phyloP scores from a whole-genome alignment of 2,329 filamentous ascomycete species.

The Fusarium coffeatum region DNA sequence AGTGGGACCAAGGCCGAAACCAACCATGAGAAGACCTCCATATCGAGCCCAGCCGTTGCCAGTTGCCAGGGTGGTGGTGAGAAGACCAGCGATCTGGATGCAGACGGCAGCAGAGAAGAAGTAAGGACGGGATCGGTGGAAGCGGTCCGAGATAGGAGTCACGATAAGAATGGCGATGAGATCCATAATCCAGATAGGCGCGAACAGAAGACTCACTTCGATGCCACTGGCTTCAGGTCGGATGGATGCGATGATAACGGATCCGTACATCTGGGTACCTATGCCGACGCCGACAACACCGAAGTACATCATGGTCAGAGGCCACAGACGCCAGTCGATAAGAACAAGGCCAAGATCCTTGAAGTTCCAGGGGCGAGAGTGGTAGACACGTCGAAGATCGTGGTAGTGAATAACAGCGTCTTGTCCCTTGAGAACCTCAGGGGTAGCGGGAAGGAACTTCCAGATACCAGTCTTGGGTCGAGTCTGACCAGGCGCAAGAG shows the following conservation, averaged over 20 bases:
- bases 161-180: conserved; percentile 86
- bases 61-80: conserved; percentile 80
- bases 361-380: conserved; percentile 77
- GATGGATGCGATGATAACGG: conserved; percentile 85
- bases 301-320: conserved; percentile 90
- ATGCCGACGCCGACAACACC: conserved; percentile 94
- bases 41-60: conserved; percentile 84
- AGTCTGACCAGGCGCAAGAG: conserved; percentile 75
- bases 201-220: conserved; percentile 83
- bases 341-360: conserved; percentile 77
- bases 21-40: conserved; percentile 87
- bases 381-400: conserved; percentile 84
- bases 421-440: conserved; percentile 78
- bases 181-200: conserved; percentile 95
- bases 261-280: conserved; percentile 88
- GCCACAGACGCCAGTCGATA: conserved; percentile 90
- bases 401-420: conserved; percentile 86
- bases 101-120: conserved; percentile 83
- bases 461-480: conserved; percentile 63
- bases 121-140: conserved; percentile 80
- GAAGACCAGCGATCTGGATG: conserved; percentile 84
- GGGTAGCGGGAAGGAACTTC: conserved; percentile 74
- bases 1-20: conserved; percentile 89
- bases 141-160: conserved; percentile 87
- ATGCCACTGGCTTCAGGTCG: conserved; percentile 78